phyloP scores from a whole-genome alignment of 768 basidiomycete species.

The Pisolithus marmoratus region DNA sequence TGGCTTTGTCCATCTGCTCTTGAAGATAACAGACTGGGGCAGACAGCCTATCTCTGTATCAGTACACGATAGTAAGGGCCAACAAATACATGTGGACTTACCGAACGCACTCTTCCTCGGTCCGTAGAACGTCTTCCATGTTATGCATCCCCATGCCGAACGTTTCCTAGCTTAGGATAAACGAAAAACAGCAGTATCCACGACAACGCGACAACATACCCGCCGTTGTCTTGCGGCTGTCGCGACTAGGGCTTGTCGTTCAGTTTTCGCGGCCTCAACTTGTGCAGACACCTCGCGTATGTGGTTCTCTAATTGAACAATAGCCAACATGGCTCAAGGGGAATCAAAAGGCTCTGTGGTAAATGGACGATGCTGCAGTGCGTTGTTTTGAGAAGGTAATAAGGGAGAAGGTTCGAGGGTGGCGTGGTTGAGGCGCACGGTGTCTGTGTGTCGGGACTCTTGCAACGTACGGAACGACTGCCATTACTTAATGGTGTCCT shows the following conservation, averaged over 20 bases:
- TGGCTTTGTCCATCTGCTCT: slow-evolving; percentile 24
- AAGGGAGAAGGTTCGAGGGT: too few relatives aligned
- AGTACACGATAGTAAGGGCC: not conserved
- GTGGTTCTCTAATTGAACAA: slow-evolving; percentile 31
- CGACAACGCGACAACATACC: slow-evolving; percentile 8
- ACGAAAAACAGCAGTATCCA: not conserved
- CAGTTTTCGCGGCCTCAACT: slow-evolving; percentile 33
- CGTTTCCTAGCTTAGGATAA: slow-evolving; percentile 6
- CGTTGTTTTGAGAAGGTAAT: not conserved
- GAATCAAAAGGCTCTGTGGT: not conserved
- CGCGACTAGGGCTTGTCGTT: slow-evolving; percentile 29
- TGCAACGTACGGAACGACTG: not conserved
- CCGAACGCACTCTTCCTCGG: slow-evolving; percentile 34
- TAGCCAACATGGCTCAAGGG: slow-evolving; percentile 11
- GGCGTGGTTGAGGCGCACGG: not conserved
- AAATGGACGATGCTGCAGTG: not conserved
- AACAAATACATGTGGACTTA: slow-evolving; percentile 11
- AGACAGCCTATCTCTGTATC: slow-evolving; percentile 21
- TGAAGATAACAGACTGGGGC: slow-evolving; percentile 24
- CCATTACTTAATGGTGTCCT: not conserved
- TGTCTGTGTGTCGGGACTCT: not conserved
- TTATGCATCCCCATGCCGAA: slow-evolving; percentile 10
- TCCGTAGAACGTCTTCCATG: slow-evolving; percentile 20
- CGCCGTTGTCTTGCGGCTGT: slow-evolving; percentile 16
- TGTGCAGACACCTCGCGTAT: slow-evolving; percentile 30